phyloP scores from a whole-genome alignment of 2,329 filamentous ascomycete species.

The Clarireedia homoeocarpa region DNA sequence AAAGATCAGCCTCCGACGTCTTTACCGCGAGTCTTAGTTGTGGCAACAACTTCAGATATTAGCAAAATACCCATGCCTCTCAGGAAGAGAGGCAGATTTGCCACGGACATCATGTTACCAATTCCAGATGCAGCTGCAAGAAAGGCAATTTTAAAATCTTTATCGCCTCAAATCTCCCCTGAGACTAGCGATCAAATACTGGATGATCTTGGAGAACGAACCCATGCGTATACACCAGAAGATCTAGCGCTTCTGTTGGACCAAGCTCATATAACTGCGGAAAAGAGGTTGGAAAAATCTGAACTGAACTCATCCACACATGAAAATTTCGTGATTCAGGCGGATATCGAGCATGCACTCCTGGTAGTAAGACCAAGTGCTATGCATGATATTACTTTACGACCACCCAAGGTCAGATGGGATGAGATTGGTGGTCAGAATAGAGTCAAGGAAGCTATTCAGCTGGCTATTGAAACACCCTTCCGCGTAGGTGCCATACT shows the following conservation, averaged over 20 bases:
- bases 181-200: slow-evolving; percentile 46
- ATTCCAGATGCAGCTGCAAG: slow-evolving; percentile 67
- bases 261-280: slow-evolving; percentile 37
- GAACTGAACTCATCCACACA: neutral
- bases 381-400: slow-evolving; percentile 82
- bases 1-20: slow-evolving; percentile 21
- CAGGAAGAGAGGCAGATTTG: slow-evolving; percentile 56
- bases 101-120: slow-evolving; percentile 62
- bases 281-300: slow-evolving; percentile 18
- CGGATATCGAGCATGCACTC: slow-evolving; percentile 59
- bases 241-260: slow-evolving; percentile 64
- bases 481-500: slow-evolving; percentile 18
- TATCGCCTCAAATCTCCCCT: slow-evolving; percentile 35
- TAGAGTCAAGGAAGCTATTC: slow-evolving; percentile 57
- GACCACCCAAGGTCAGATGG: slow-evolving; percentile 82
- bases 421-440: slow-evolving; percentile 81
- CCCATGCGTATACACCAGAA: slow-evolving; percentile 78
- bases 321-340: slow-evolving; percentile 23
- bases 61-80: slow-evolving; percentile 65
- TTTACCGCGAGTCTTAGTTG: slow-evolving; percentile 56
- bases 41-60: slow-evolving; percentile 67
- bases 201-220: slow-evolving; percentile 58
- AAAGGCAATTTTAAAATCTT: slow-evolving; percentile 62
- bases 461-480: slow-evolving; percentile 33
- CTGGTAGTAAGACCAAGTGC: slow-evolving; percentile 68